Percentiles rank a stretch among this genome's conserved stretches.
phyloP scores from a whole-genome alignment of 2,329 filamentous ascomycete species.

The Aspergillus eucalypticola region DNA sequence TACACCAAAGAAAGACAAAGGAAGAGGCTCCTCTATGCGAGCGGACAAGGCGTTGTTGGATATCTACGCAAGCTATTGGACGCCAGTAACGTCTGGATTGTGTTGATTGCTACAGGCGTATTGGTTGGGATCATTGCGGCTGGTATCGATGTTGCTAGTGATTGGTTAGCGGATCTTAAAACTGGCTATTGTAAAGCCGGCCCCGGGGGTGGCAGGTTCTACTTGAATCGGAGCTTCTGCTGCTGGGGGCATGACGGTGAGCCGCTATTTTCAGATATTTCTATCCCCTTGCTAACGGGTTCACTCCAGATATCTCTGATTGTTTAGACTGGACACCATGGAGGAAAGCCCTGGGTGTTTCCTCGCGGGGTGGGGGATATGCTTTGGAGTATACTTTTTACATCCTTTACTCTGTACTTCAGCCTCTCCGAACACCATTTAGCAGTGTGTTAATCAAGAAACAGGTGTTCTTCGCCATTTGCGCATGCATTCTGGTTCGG shows the following conservation, averaged over 20 bases:
- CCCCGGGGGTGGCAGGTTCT: conserved; percentile 80
- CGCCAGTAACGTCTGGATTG: conserved; percentile 86
- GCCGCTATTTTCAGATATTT: conserved; percentile 11
- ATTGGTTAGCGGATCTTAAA: conserved; percentile 94
- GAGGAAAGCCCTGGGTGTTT: conserved; percentile 71
- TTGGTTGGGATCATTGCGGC: conserved; percentile 83
- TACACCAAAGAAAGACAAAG: conserved; percentile 94
- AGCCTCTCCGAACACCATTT: neutral
- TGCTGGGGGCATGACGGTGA: conserved; percentile 81
- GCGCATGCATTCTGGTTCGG: conserved; percentile 76
- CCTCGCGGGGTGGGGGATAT: conserved; percentile 69
- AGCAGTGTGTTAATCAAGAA: conserved; percentile 24
- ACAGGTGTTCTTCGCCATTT: conserved; percentile 73
- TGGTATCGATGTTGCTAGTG: conserved; percentile 82
- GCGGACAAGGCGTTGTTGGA: conserved; percentile 69
- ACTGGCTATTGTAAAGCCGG: conserved; percentile 79
- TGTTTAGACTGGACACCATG: conserved; percentile 87
- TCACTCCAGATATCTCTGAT: conserved; percentile 62
- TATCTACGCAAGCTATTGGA: conserved; percentile 74
- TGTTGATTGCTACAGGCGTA: conserved; percentile 81
- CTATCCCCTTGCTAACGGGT: conserved; percentile 16
- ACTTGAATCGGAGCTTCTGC: conserved; percentile 87
- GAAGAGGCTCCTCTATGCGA: conserved; percentile 71
- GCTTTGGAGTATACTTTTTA: conserved; percentile 87
- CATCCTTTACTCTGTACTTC: conserved; percentile 73